Base-by-base conservation (phyloP, 805 yeast species). In the Huiozyma naganishii region DNA sequence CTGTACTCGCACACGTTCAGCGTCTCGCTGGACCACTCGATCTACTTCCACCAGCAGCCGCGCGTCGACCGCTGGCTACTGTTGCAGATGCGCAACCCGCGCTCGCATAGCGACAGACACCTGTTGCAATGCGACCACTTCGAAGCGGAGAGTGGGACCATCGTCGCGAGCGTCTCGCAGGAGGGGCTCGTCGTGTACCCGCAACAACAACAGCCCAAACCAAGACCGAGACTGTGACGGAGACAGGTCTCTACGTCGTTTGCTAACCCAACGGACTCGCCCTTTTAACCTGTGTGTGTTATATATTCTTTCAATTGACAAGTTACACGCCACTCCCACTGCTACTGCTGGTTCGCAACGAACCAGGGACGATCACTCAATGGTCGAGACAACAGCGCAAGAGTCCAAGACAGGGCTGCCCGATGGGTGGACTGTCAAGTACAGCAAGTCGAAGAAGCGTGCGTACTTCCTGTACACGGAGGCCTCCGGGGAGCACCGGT, bases 381-480 rank as follows among this genome's bases (percentile, higher is more conserved):
- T 32, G 23, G 30, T 17, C 23, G 30, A 30, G 10, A n/a, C 37
- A 28, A 11, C 11, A 37, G 12, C 3, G 32, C 40, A 8, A 10
- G 37, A 39, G 47, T 29, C 39, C 8, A 49, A 45, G 30, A 80
- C 92, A 33, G 98, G 98, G 9, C 73, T 92, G 44, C 96, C 97
- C 32, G 67, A 71, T 33, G 79, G 83, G 39, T 92, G 98, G 97
- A 77, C 81, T 35, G 75, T 92, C 39, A 74, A 79, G 47, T 73
- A 77, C 43, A 86, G 95, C 36, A 77, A 79, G 48, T 80, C 92
- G 11, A 87, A 85, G 58, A 77, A 84, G 55, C 76, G 86, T 53
- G 95, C 90, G 47, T 92, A 92, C 66, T 92, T 70, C 64, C 80
- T 74, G 65, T 78, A 89, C 58, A 76, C 79, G 29, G 70, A 71